Base-by-base conservation (phyloP, 2,329 filamentous ascomycete genomes). In the Trichoderma afroharzianum region DNA sequence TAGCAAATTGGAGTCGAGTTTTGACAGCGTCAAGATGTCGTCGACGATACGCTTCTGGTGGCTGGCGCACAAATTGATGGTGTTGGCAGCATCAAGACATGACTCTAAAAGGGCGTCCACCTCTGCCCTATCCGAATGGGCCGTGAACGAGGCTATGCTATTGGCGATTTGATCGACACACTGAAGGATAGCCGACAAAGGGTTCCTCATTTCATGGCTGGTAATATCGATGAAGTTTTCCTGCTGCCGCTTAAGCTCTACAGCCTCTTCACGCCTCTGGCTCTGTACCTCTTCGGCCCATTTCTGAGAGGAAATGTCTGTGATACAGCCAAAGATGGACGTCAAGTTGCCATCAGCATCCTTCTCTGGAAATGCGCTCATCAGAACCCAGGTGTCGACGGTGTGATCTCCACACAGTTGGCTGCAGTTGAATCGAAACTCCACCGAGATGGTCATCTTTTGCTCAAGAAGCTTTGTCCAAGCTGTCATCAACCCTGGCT, bases 261-360 rank as follows among this genome's bases (percentile, higher is more conserved):
- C 88, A 0, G 93, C 94, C 78, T 96, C 93, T 76, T 95, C 89
- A 77, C 93, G 91, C 71, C 93, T 90, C 58, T 90, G 87, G 76
- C 88, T 93, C 79, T 97, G 93, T 39, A 94, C 89, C 61, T 91
- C 90, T 80, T 97, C 93, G 1, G 93, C 93, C 85, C 91, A 91
- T 79, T 97, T 97, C 78, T 96, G 93, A 68, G 92, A 88, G 21
- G 92, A 94, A 74, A 97, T 97, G 77, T 97, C 93, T 0, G 93
- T 95, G 66, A 97, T 91, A 77, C 90, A 92, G 67, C 92, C 92
- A 75, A 95, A 94, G 3, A 94, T 91, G 73, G 90, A 89, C 81
- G 93, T 93, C 66, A 94, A 85, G 32, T 84, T 82, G 4, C 91
- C 92, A 32, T 88, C 82, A 1, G 84, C 82, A 73, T 91, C 86